Percentiles rank a stretch among this genome's conserved stretches.
phyloP scores from a whole-genome alignment of 176 grass and related monocot species.

The Phyllostachys edulis region DNA sequence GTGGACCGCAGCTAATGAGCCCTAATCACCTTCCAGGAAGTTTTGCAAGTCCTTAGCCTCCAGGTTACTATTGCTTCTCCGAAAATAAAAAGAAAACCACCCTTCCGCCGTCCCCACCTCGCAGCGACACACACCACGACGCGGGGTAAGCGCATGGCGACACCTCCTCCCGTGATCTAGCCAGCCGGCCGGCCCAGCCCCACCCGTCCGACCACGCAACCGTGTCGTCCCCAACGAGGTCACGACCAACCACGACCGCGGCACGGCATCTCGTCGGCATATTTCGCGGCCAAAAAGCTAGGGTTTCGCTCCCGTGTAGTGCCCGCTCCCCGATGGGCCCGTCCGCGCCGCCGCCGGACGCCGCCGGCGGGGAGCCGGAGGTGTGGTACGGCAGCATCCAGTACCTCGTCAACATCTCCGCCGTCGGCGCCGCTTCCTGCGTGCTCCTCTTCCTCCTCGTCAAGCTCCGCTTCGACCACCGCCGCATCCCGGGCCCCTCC shows the following conservation, averaged over 20 bases:
- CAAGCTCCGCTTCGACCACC: constrained; percentile 92
- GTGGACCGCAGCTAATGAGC: neutral
- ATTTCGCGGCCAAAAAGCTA: constrained; percentile 30
- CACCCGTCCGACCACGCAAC: neutral
- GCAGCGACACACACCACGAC: neutral
- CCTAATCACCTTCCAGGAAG: neutral
- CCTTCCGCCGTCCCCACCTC: constrained; percentile 9
- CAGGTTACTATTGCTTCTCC: neutral
- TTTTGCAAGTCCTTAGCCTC: neutral
- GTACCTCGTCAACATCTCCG: constrained; percentile 96
- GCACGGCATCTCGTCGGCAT: constrained; percentile 35
- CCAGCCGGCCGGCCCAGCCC: neutral
- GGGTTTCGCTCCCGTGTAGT: constrained; percentile 30
- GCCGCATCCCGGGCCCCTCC: constrained; percentile 87
- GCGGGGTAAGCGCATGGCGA: too few relatives aligned
- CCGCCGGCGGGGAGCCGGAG: constrained; percentile 51
- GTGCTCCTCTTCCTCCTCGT: constrained; percentile 91
- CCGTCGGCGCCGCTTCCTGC: constrained; percentile 73
- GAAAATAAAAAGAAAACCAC: neutral
- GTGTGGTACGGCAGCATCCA: constrained; percentile 99
- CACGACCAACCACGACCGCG: neutral
- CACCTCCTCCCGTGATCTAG: constrained; percentile 10
- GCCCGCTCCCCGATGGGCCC: constrained; percentile 18
- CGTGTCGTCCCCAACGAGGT: neutral
- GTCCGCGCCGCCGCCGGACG: constrained; percentile 41